A percentile compares a stretch with the other conserved stretches of the same genome.
Evolutionary conservation across 768 basidiomycete species (phyloP).

Genomic region (Dacryopinax spathularia): DNA sequence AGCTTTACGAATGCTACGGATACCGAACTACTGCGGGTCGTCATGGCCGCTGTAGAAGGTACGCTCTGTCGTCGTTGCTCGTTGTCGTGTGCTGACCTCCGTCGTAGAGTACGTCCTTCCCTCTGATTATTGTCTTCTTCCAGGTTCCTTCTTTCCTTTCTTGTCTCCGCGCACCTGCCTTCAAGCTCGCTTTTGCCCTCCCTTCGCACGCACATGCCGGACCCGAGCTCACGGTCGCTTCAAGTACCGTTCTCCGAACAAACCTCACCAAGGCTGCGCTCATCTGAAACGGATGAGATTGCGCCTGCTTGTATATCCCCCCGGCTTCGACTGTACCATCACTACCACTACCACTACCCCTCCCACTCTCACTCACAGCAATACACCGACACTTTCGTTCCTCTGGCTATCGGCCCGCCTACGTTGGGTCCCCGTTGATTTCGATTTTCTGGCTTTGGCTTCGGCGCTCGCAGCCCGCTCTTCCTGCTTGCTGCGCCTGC

Average conservation of each 20-base stretch:
- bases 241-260: slow-evolving; percentile 53
- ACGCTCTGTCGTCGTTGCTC: slow-evolving; percentile 19
- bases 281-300: slow-evolving; percentile 29
- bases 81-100: not conserved
- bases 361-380: no score
- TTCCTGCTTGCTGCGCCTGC: not conserved
- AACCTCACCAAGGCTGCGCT: slow-evolving; percentile 53
- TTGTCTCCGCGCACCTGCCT: slow-evolving; percentile 10
- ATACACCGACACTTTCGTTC: not conserved
- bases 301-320: not conserved
- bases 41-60: slow-evolving; percentile 97
- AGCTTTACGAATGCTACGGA: slow-evolving; percentile 86
- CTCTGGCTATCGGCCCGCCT: slow-evolving; percentile 1
- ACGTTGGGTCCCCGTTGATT: not conserved
- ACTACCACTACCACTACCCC: not conserved
- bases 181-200: slow-evolving; percentile 18
- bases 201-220: slow-evolving; percentile 12
- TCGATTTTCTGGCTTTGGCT: no score
- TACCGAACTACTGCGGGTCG: slow-evolving; percentile 71
- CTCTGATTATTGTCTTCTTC: not conserved
- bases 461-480: not conserved
- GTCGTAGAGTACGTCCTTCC: slow-evolving; percentile 12
- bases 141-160: not conserved
- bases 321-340: not conserved
- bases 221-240: slow-evolving; percentile 19